phyloP scores from a whole-genome alignment of 257 asterid species.

The Ocimum tenuiflorum region DNA sequence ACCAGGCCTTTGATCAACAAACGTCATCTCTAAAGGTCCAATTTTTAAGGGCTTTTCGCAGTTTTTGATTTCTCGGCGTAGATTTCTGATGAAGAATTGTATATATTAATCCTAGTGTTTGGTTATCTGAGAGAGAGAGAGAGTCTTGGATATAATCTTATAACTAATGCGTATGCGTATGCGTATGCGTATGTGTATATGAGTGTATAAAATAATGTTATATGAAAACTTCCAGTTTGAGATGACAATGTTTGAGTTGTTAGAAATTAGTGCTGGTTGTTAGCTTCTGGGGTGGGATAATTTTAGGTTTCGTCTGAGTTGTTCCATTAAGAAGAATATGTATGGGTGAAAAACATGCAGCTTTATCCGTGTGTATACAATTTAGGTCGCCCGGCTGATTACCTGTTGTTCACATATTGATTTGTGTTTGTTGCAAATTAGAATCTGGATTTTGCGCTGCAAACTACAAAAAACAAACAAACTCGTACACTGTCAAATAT shows the following conservation, averaged over 20 bases:
- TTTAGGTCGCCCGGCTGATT: conserved; percentile 1
- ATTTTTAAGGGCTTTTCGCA: conserved; percentile 6
- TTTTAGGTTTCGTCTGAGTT: background rate
- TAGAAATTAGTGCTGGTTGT: background rate
- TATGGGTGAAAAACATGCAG: too few species aligned
- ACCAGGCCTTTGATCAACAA: conserved; percentile 22
- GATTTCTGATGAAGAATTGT: conserved; percentile 1
- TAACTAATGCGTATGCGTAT: background rate
- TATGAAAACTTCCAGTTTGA: background rate
- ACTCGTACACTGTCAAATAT: too few species aligned
- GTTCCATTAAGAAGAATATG: background rate
- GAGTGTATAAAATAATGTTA: background rate
- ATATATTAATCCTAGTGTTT: background rate
- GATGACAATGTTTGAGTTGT: background rate
- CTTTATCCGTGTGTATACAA: too few species aligned
- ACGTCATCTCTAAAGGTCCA: conserved; percentile 9
- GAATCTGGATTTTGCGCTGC: too few species aligned
- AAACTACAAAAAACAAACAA: too few species aligned
- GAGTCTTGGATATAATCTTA: background rate
- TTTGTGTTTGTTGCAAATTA: too few species aligned
- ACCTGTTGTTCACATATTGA: background rate
- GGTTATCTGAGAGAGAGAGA: background rate
- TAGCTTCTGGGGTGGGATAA: background rate
- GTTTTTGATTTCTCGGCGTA: background rate
- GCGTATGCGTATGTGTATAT: background rate